Evolutionary conservation across 2,329 filamentous ascomycete genomes (phyloP), one percentile per base, ranked within the genome.

Genomic region (Biscogniauxia sp.): DNA sequence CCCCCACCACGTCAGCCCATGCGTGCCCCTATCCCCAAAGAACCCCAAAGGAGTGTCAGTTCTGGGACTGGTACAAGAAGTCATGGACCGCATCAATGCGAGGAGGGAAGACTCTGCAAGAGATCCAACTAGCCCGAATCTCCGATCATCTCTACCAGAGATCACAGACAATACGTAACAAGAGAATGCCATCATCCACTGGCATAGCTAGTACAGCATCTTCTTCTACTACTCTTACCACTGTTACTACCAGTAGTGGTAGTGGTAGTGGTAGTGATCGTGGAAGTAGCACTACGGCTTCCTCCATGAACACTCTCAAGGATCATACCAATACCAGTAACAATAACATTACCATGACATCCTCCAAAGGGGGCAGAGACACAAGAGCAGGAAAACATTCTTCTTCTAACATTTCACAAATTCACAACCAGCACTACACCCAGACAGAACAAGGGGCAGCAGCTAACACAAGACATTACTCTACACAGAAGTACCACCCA

Each of bases 401-500:
- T n/a, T 5, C 20, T 19, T 28, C 17, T 52, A 15, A 52, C 11
- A 23, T 23, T 23, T 52, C 51, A 19, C 23, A 55, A n/a, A 55
- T 20, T 19, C 52, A 37, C 28, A 28, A 17, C 23, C 23, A 20
- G 54, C 37, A 28, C 8, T 17, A 41, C 19, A 49, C 3, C 20
- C 52, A 32, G 9, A 56, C 53, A 37, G 19, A 54, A 55, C 25
- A 51, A 55, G 5, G 54, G 32, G 8, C 9, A 25, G n/a, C 41
- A 20, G 49, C 7, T n/a, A 52, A 28, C 45, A 26, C 57, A 55
- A 20, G 59, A 41, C 4, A 6, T 37, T 6, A 5, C 45, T 13
- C 11, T 32, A 69, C 26, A 2, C 61, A 88, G 85, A 72, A 84
- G 67, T 95, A 96, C 74, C 84, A 86, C 59, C 88, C 89, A 5